These are phyloP conservation scores for Clonostachys chloroleuca DNA, from an alignment of 2,329 filamentous ascomycete genomes.

Conservation along the genomic window DNA sequence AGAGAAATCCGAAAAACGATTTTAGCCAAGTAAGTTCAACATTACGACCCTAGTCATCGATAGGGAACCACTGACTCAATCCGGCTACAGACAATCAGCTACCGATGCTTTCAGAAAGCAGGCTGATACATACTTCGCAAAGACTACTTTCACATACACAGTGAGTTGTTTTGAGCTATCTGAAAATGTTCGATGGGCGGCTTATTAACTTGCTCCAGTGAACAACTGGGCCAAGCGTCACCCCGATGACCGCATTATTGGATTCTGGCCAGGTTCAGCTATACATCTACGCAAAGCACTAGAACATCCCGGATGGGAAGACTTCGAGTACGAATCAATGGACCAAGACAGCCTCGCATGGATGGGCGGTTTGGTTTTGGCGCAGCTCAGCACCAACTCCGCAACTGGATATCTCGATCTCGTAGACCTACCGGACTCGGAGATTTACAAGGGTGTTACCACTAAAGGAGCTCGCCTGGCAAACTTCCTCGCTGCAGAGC, in stretches of 20 bases:
- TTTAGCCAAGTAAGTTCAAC: constrained; percentile 24
- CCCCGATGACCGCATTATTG: neutral
- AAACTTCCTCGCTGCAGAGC: no score
- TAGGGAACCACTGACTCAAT: no score
- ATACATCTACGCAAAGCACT: neutral
- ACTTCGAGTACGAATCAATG: neutral
- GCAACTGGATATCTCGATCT: neutral
- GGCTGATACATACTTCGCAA: constrained; percentile 44
- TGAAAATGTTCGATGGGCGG: no score
- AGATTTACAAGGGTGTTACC: no score
- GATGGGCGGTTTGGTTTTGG: neutral
- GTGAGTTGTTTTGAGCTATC: no score
- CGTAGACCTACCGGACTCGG: neutral
- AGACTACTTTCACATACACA: constrained; percentile 21
- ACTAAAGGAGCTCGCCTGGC: no score
- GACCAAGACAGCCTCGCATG: neutral
- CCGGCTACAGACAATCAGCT: no score
- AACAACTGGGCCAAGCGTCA: neutral
- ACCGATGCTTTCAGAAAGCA: constrained; percentile 41
- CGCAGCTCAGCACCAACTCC: neutral
- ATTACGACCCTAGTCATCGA: no score
- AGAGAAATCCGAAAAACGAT: constrained; percentile 25
- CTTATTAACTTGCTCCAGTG: no score
- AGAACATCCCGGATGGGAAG: neutral
- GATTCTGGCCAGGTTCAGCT: neutral